These are phyloP conservation scores for Tirmania nivea DNA, from an alignment of 495 filamentous ascomycete genomes.

Conservation along the genomic window DNA sequence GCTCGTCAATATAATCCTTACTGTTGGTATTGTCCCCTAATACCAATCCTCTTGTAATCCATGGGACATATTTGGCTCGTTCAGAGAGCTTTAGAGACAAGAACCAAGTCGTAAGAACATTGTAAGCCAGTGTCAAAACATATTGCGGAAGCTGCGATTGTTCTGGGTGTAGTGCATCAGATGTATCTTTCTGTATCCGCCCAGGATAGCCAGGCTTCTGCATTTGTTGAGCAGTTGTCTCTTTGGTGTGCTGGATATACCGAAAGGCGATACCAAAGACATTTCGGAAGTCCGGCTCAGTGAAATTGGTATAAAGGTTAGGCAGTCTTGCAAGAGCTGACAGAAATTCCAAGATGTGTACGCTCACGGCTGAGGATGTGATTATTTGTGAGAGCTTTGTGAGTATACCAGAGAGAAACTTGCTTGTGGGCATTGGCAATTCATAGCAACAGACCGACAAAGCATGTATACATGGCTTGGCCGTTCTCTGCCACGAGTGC, in stretches of 20 bases:
- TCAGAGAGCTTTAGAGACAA: conserved; percentile 65
- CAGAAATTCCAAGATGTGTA: conserved; percentile 88
- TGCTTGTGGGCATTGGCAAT: conserved; percentile 60
- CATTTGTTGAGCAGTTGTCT: conserved; percentile 18
- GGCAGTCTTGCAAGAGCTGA: conserved; percentile 67
- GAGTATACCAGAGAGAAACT: conserved; percentile 58
- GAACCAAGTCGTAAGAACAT: conserved; percentile 95
- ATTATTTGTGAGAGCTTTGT: conserved; percentile 89
- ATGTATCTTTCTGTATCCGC: conserved; percentile 2
- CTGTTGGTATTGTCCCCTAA: conserved; percentile 47
- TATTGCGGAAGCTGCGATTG: conserved; percentile 57
- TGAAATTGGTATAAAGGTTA: conserved; percentile 65
- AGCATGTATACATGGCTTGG: conserved; percentile 82
- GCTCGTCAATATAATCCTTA: conserved; percentile 61
- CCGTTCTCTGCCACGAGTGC: conserved; percentile 62
- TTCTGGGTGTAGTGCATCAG: conserved; percentile 15
- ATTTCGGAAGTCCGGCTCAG: conserved; percentile 68
- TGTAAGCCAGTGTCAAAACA: conserved; percentile 76
- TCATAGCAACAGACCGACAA: conserved; percentile 87
- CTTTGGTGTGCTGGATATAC: conserved; percentile 57
- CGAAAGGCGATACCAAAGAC: conserved; percentile 89
- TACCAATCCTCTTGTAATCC: conserved; percentile 78
- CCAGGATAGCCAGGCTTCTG: conserved; percentile 3
- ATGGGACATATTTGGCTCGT: conserved; percentile 60
- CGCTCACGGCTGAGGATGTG: conserved; percentile 69